Evolutionary conservation across 129 eudicot genomes (phyloP).

Genomic region (Dittrichia graveolens): DNA sequence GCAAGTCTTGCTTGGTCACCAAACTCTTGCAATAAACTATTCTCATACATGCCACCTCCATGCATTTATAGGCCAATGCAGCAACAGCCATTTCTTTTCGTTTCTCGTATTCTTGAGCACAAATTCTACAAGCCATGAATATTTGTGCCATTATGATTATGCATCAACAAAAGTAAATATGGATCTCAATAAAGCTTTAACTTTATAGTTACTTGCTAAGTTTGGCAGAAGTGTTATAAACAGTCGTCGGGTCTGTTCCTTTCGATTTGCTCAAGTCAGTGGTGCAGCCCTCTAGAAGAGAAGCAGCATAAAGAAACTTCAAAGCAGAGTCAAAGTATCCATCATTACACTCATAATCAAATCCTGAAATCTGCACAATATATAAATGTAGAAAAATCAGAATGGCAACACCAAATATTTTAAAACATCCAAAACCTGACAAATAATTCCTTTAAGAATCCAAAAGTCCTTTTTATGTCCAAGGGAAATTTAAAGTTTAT

Average conservation of each 20-base stretch:
- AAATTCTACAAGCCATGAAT: slow-evolving; percentile 48
- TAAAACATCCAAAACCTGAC: neutral
- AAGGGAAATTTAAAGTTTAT: too few relatives aligned
- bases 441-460: neutral
- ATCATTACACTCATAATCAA: slow-evolving; percentile 59
- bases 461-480: too few relatives aligned
- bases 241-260: slow-evolving; percentile 54
- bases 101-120: slow-evolving; percentile 75
- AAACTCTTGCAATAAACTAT: slow-evolving; percentile 66
- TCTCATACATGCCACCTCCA: slow-evolving; percentile 88
- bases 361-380: slow-evolving; percentile 61
- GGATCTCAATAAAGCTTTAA: neutral
- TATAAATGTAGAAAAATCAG: neutral
- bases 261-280: slow-evolving; percentile 39
- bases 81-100: slow-evolving; percentile 70
- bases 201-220: slow-evolving; percentile 61
- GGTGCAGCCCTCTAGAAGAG: slow-evolving; percentile 59
- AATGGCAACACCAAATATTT: neutral
- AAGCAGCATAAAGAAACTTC: slow-evolving; percentile 82
- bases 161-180: neutral
- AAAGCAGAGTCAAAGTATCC: slow-evolving; percentile 74
- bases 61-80: slow-evolving; percentile 91
- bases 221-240: slow-evolving; percentile 62
- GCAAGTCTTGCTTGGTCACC: slow-evolving; percentile 60
- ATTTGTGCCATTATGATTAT: neutral